Conservation (phyloP, 257 asterid species). For the Paulownia fortunei region DNA sequence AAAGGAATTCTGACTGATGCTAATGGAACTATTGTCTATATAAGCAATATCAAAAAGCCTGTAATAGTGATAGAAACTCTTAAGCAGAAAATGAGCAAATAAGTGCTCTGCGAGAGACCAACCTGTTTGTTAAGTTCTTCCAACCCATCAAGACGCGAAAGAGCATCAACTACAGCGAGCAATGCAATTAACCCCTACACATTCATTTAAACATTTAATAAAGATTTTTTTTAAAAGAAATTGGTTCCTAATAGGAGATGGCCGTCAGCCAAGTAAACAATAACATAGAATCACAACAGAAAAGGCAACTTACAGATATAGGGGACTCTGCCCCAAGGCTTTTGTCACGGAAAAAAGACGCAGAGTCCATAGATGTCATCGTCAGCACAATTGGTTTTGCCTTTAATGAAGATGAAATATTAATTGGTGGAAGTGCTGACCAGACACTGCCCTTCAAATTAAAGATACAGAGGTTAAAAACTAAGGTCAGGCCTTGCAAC, state of each 20-base stretch:
- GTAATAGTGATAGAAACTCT: slow-evolving; percentile 11
- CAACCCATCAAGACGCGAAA: slow-evolving; percentile 69
- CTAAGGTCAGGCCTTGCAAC: slow-evolving; percentile 34
- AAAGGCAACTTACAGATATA: slow-evolving; percentile 75
- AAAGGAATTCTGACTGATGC: neutral
- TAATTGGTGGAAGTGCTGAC: slow-evolving; percentile 94
- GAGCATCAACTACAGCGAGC: slow-evolving; percentile 95
- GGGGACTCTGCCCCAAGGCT: slow-evolving; percentile 97
- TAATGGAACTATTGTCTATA: slow-evolving; percentile 13
- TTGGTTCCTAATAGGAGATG: slow-evolving; percentile 1
- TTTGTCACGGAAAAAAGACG: slow-evolving; percentile 94
- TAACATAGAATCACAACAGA: neutral
- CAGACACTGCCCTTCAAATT: slow-evolving; percentile 98
- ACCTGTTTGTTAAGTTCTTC: slow-evolving; percentile 83
- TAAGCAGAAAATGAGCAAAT: slow-evolving; percentile 13
- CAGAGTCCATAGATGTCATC: slow-evolving; percentile 92
- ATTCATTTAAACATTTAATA: slow-evolving; percentile 24
- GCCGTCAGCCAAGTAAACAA: slow-evolving; percentile 17
- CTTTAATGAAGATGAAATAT: slow-evolving; percentile 50
- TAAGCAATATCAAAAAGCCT: slow-evolving; percentile 4
- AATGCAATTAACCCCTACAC: slow-evolving; percentile 85
- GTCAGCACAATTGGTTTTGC: slow-evolving; percentile 70
- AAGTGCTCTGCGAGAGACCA: slow-evolving; percentile 24
- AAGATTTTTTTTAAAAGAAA: slow-evolving; percentile 13
- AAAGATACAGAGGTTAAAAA: slow-evolving; percentile 47